Conservation (phyloP, 305 asterid species). For the Rubia balearica region DNA sequence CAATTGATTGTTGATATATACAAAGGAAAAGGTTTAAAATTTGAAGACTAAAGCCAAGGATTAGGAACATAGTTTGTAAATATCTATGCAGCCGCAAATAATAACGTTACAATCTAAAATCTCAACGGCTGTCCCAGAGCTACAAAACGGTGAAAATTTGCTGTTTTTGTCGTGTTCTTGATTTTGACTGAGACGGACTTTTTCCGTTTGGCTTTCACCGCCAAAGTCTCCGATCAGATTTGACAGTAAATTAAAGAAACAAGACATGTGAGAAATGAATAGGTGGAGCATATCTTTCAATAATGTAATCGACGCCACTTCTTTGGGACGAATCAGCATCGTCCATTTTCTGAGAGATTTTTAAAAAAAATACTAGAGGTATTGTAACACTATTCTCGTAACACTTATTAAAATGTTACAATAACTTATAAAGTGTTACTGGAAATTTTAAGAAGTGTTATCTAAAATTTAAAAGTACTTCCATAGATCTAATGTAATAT, state of each 20-base stretch:
- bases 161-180: not conserved
- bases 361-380: too few species aligned
- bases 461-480: too few species aligned
- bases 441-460: too few species aligned
- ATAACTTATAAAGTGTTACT: too few species aligned
- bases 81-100: not conserved
- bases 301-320: not conserved
- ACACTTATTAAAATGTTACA: too few species aligned
- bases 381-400: too few species aligned
- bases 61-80: not conserved
- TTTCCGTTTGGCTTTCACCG: not conserved
- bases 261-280: not conserved
- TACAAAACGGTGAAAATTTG: not conserved
- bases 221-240: not conserved
- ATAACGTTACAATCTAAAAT: constrained; percentile 2
- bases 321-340: constrained; percentile 1
- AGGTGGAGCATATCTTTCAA: not conserved
- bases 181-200: not conserved
- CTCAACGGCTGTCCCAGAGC: constrained; percentile 7
- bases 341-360: too few species aligned
- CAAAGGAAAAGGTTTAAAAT: not conserved
- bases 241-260: not conserved
- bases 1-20: not conserved
- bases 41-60: not conserved
- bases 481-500: too few species aligned